Conservation (phyloP, 805 yeast species). For the Saturnispora sekii region DNA sequence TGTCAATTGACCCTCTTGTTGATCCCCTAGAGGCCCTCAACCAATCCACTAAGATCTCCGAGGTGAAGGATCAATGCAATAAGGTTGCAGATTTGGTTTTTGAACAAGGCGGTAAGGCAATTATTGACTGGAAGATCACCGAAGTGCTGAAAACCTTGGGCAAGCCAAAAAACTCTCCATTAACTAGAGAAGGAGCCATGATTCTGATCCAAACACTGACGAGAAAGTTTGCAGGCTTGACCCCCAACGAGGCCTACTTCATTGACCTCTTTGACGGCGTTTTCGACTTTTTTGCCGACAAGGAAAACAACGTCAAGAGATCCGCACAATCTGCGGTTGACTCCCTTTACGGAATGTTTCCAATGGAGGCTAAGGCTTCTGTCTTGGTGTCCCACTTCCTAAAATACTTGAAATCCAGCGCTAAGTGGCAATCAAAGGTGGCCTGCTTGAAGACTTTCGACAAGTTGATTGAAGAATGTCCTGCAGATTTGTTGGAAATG, state of each 20-base stretch:
- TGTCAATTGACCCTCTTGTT: constrained; percentile 58
- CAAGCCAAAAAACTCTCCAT: constrained; percentile 64
- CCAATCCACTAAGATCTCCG: constrained; percentile 41
- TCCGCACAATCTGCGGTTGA: constrained; percentile 78
- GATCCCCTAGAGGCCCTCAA: constrained; percentile 45
- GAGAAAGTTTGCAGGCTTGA: constrained; percentile 50
- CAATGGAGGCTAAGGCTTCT: constrained; percentile 71
- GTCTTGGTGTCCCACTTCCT: constrained; percentile 54
- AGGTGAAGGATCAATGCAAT: constrained; percentile 45
- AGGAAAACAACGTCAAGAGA: constrained; percentile 76
- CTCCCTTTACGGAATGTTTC: constrained; percentile 57
- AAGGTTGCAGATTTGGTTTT: constrained; percentile 41
- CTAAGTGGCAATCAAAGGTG: constrained; percentile 87
- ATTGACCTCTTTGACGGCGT: constrained; percentile 52
- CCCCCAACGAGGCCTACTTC: constrained; percentile 71
- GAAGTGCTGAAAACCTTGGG: constrained; percentile 57
- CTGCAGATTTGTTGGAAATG: constrained; percentile 76
- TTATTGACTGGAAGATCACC: constrained; percentile 55
- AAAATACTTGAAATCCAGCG: constrained; percentile 62
- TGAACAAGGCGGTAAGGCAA: constrained; percentile 35
- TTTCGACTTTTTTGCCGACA: constrained; percentile 71
- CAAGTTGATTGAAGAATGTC: constrained; percentile 64
- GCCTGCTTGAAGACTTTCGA: constrained; percentile 71
- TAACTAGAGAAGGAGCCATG: constrained; percentile 71
- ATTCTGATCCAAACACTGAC: constrained; percentile 46